These are phyloP conservation scores for Neoscytalidium dimidiatum DNA, from an alignment of 2,329 filamentous ascomycete genomes.

Conservation along the genomic window DNA sequence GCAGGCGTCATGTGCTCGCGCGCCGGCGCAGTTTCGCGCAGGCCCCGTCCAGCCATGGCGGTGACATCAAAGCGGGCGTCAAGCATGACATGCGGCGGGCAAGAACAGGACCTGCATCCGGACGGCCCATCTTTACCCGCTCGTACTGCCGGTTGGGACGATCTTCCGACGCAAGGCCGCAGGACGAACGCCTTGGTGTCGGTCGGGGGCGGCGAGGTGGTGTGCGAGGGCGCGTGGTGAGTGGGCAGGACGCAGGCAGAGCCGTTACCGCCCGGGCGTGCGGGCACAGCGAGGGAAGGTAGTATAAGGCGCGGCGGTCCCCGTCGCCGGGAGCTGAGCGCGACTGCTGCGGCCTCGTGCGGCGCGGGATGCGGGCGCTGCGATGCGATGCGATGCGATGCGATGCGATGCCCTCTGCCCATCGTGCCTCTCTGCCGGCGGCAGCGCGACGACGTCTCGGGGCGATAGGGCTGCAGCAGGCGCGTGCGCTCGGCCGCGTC, in stretches of 20 bases:
- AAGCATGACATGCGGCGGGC: background rate
- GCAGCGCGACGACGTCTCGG: background rate
- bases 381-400: background rate
- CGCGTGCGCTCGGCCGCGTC: background rate
- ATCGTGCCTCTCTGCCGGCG: background rate
- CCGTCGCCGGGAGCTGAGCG: background rate
- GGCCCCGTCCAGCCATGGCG: background rate
- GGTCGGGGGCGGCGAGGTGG: background rate
- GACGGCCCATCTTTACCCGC: constrained; percentile 12
- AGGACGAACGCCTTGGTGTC: background rate
- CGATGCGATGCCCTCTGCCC: background rate
- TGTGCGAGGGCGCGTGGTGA: background rate
- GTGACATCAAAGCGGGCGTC: no score
- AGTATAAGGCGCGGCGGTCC: background rate
- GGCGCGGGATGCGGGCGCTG: background rate
- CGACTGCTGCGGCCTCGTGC: background rate
- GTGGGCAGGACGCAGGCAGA: constrained; percentile 1
- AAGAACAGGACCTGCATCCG: constrained; percentile 8
- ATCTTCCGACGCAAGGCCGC: constrained; percentile 7
- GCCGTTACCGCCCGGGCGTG: constrained; percentile 7
- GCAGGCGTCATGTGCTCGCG: constrained; percentile 7
- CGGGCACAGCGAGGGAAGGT: constrained; percentile 4
- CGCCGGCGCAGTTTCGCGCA: background rate
- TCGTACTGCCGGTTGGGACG: constrained; percentile 1
- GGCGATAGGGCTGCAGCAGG: constrained; percentile 9